Evolutionary conservation across 192 early-diverging fungal genomes (phyloP).

Genomic region (Coemansia sp.): DNA sequence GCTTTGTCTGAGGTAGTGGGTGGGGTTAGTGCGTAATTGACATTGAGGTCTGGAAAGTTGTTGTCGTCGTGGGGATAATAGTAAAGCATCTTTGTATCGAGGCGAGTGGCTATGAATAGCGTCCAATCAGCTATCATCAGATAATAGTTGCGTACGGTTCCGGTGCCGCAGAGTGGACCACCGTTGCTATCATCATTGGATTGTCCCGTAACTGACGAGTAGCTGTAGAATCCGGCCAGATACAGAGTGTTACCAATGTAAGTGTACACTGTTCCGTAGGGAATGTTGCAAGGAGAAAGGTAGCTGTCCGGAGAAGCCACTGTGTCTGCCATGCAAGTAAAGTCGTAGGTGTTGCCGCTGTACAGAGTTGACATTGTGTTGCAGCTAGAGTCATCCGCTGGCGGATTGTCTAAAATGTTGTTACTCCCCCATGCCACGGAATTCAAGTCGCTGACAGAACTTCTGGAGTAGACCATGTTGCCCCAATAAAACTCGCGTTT

Average conservation of each 20-base stretch:
- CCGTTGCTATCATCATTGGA: neutral
- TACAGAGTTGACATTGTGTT: neutral
- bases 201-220: neutral
- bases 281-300: constrained; percentile 2
- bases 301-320: neutral
- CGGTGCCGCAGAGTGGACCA: neutral
- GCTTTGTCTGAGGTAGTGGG: neutral
- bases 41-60: neutral
- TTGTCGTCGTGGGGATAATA: neutral
- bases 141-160: constrained; percentile 17
- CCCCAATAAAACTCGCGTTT: constrained; percentile 7
- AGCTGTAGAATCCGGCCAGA: constrained; percentile 14
- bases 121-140: constrained; percentile 17
- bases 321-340: neutral
- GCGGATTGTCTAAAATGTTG: neutral
- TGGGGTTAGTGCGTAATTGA: neutral
- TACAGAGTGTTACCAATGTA: neutral
- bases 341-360: neutral
- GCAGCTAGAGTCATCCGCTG: neutral
- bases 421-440: neutral
- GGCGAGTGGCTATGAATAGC: neutral
- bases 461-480: neutral
- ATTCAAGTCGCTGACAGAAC: neutral
- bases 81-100: neutral
- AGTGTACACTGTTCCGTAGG: constrained; percentile 17